phyloP scores from a whole-genome alignment of 305 asterid genomes.

The Ilex paraguariensis region DNA sequence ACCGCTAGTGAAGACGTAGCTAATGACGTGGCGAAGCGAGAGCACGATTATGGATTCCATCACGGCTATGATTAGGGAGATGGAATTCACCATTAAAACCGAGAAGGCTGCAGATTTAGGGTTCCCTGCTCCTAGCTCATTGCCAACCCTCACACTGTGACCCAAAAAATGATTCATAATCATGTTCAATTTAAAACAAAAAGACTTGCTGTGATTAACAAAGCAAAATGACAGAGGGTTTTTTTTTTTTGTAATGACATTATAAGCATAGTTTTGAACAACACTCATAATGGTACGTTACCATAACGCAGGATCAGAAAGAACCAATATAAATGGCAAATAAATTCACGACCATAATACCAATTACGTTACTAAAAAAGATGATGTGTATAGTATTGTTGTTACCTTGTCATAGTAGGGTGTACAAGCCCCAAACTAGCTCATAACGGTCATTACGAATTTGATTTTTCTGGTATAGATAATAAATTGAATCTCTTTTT shows the following conservation, averaged over 20 bases:
- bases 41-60: background rate
- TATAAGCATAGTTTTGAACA: too few relatives aligned
- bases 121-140: conserved; percentile 2
- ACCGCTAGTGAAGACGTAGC: background rate
- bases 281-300: background rate
- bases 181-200: background rate
- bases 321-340: too few relatives aligned
- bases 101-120: background rate
- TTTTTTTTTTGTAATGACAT: background rate
- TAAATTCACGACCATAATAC: too few relatives aligned
- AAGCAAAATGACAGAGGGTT: background rate
- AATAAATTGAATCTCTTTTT: too few relatives aligned
- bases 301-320: background rate
- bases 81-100: background rate
- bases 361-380: too few relatives aligned
- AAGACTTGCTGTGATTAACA: too few relatives aligned
- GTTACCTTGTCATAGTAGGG: too few relatives aligned
- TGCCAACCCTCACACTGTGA: conserved; percentile 1
- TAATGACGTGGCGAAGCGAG: background rate
- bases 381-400: too few relatives aligned
- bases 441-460: too few relatives aligned
- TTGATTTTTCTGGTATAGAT: too few relatives aligned
- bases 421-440: too few relatives aligned
- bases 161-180: background rate
- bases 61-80: background rate